Conservation (phyloP, 371 early-diverging fungal genomes). For the Syncephalastrum sp. region DNA sequence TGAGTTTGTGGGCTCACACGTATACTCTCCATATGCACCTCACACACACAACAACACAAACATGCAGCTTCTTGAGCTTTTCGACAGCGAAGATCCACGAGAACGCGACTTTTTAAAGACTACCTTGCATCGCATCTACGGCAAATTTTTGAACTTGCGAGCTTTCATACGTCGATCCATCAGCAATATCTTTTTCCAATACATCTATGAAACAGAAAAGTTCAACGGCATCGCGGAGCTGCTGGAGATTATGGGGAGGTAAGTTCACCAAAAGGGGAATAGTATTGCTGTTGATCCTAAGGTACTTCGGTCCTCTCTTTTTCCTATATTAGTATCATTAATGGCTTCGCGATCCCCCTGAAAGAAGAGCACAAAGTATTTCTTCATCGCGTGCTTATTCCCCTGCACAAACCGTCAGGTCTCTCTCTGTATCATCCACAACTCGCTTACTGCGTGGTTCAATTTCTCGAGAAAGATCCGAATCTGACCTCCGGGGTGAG, state of each 20-base stretch:
- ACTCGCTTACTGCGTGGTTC: conserved; percentile 95
- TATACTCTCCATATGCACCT: neutral
- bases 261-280: conserved; percentile 1
- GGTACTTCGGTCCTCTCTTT: neutral
- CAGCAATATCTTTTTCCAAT: conserved; percentile 96
- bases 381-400: conserved; percentile 85
- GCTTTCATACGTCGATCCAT: conserved; percentile 95
- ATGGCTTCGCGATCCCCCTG: conserved; percentile 96
- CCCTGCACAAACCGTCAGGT: conserved; percentile 91
- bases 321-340: conserved; percentile 79
- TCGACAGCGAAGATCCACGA: conserved; percentile 97
- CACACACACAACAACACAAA: neutral
- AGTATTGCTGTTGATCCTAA: neutral
- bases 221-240: conserved; percentile 98
- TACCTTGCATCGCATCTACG: conserved; percentile 95
- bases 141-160: conserved; percentile 93
- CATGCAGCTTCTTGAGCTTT: conserved; percentile 82
- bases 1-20: neutral
- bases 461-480: conserved; percentile 96
- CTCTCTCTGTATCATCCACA: conserved; percentile 93
- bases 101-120: conserved; percentile 98
- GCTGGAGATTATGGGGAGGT: conserved; percentile 94
- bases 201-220: conserved; percentile 92
- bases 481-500: conserved; percentile 80
- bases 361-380: conserved; percentile 98